Conservation (phyloP, 83 land plant species). For the Diphasiastrum complanatum region DNA sequence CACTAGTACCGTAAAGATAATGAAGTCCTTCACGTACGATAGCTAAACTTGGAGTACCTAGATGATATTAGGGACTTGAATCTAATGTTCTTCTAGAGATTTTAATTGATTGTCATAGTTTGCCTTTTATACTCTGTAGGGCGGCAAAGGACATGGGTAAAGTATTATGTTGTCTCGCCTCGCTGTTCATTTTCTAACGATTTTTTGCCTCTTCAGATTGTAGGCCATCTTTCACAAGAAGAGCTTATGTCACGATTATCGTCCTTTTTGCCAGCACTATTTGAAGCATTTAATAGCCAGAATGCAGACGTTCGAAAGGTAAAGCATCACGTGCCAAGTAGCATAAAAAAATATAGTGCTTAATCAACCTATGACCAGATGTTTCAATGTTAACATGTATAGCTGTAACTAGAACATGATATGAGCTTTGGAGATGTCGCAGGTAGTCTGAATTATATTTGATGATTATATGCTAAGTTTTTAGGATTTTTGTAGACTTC, state of each 20-base stretch:
- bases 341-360: too few relatives aligned
- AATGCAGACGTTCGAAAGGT: slow-evolving; percentile 99
- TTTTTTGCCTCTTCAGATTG: slow-evolving; percentile 52
- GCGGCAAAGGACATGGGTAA: slow-evolving; percentile 9
- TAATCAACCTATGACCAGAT: background rate
- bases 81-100: slow-evolving; percentile 1
- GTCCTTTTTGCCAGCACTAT: slow-evolving; percentile 84
- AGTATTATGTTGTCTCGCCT: slow-evolving; percentile 3
- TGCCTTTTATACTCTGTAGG: too few relatives aligned
- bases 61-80: slow-evolving; percentile 6
- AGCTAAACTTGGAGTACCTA: too few relatives aligned
- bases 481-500: slow-evolving; percentile 7
- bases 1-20: too few relatives aligned
- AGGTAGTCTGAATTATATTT: too few relatives aligned
- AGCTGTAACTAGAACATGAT: slow-evolving; percentile 2
- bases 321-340: background rate
- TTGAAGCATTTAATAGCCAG: slow-evolving; percentile 93
- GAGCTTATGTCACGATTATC: slow-evolving; percentile 79
- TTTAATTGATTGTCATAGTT: too few relatives aligned
- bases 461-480: background rate
- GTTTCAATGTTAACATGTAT: background rate
- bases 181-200: background rate
- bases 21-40: too few relatives aligned
- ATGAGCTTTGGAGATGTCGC: too few relatives aligned
- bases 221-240: slow-evolving; percentile 79